Evolutionary conservation across 768 basidiomycete genomes (phyloP).

Genomic region (Mycena epipterygia): DNA sequence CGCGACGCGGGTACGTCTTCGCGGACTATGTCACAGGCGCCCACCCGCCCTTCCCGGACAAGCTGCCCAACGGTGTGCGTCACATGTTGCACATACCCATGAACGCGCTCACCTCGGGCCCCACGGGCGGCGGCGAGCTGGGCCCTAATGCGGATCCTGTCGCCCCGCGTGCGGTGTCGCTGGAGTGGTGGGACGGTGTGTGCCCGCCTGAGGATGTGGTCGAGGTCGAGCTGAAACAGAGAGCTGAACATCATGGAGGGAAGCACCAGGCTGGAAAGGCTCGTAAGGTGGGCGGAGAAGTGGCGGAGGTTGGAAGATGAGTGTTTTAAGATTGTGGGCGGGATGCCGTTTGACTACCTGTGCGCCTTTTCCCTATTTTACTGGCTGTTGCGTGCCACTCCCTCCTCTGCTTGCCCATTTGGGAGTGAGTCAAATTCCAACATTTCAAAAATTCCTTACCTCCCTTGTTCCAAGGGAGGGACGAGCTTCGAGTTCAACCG

Average conservation of each 20-base stretch:
- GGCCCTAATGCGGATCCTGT: neutral
- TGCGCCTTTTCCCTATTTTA: too few species aligned
- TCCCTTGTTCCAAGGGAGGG: too few species aligned
- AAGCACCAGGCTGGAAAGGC: neutral
- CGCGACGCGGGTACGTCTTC: constrained; percentile 21
- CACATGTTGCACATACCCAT: constrained; percentile 22
- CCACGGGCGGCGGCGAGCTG: constrained; percentile 15
- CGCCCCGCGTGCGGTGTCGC: constrained; percentile 15
- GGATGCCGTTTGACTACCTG: constrained; percentile 19
- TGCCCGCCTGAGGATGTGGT: constrained; percentile 4
- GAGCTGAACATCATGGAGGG: neutral
- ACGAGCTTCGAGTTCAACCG: too few species aligned
- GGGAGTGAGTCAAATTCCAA: too few species aligned
- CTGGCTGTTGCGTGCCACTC: too few species aligned
- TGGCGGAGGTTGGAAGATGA: neutral
- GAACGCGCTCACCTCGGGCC: constrained; percentile 29
- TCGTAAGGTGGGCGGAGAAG: constrained; percentile 19
- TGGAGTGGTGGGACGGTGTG: constrained; percentile 9
- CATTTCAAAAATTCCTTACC: too few species aligned
- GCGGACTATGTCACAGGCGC: constrained; percentile 13
- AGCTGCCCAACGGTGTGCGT: constrained; percentile 9
- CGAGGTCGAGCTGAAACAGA: neutral
- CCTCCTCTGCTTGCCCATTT: too few species aligned
- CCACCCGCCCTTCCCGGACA: constrained; percentile 31
- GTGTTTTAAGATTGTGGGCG: constrained; percentile 14